These are phyloP conservation scores for Penicillium diatomitis DNA, from an alignment of 495 filamentous ascomycete genomes.

Conservation along the genomic window DNA sequence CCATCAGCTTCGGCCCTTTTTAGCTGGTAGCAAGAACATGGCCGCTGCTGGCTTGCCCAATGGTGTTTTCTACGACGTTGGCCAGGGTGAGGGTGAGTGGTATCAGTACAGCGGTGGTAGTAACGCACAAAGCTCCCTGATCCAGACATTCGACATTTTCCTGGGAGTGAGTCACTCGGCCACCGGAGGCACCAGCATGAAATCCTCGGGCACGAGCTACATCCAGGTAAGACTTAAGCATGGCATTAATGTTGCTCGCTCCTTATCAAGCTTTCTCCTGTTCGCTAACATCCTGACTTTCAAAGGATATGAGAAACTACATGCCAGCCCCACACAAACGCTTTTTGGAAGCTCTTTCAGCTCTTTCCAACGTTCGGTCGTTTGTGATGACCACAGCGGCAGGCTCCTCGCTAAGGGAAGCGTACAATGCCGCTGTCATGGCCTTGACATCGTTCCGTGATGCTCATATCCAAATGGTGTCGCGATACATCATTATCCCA, in stretches of 20 bases:
- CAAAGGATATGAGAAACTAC: constrained; percentile 82
- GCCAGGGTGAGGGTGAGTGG: constrained; percentile 57
- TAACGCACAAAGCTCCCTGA: constrained; percentile 88
- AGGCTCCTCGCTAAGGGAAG: constrained; percentile 56
- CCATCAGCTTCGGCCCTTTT: constrained; percentile 78
- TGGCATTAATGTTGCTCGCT: no score
- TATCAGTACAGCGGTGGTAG: constrained; percentile 78
- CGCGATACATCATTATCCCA: constrained; percentile 77
- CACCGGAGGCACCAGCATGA: constrained; percentile 64
- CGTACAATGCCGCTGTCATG: constrained; percentile 79
- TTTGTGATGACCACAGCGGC: constrained; percentile 56
- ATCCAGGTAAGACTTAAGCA: constrained; percentile 20
- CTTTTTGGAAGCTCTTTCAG: constrained; percentile 68
- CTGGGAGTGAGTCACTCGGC: constrained; percentile 82
- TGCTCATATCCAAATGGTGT: constrained; percentile 88
- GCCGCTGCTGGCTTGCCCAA: constrained; percentile 76
- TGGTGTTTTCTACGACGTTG: constrained; percentile 81
- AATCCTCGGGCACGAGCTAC: constrained; percentile 22
- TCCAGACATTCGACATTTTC: constrained; percentile 87
- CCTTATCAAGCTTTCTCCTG: no score
- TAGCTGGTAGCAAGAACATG: constrained; percentile 96
- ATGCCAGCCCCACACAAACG: constrained; percentile 90
- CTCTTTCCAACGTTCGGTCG: constrained; percentile 70
- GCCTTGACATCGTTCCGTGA: constrained; percentile 77
- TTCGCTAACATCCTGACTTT: not conserved